phyloP scores from a whole-genome alignment of 148 eudicot species.

The Rhododendron ovatum region DNA sequence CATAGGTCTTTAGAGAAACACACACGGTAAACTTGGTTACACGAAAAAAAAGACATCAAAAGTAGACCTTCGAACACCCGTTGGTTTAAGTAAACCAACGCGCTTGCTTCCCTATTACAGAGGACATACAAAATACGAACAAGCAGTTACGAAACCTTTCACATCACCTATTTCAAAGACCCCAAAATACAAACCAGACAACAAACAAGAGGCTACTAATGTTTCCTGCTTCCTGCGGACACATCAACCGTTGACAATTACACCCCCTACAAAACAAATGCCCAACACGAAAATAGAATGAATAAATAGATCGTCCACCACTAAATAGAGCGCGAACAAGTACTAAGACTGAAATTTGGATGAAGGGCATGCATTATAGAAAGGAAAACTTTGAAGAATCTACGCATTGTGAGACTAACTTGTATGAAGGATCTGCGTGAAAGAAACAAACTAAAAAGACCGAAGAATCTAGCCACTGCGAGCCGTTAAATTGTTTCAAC shows the following conservation, averaged over 20 bases:
- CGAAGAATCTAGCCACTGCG: background rate
- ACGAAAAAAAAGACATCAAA: no score
- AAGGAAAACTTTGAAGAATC: background rate
- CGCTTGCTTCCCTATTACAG: background rate
- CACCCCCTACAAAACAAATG: conserved; percentile 18
- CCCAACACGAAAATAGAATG: background rate
- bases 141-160: background rate
- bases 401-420: no score
- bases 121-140: background rate
- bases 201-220: background rate
- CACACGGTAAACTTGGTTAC: no score
- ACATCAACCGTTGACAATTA: conserved; percentile 17
- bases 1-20: no score
- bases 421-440: background rate
- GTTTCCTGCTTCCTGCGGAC: background rate
- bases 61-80: no score
- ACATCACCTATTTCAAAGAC: background rate
- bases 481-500: background rate
- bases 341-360: background rate
- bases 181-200: background rate
- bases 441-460: background rate
- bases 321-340: background rate
- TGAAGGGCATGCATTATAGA: background rate
- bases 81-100: background rate
- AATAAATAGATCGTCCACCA: background rate